These are phyloP conservation scores for Zelonia costaricensis DNA, from an alignment of 208 protist species.

Conservation along the genomic window DNA sequence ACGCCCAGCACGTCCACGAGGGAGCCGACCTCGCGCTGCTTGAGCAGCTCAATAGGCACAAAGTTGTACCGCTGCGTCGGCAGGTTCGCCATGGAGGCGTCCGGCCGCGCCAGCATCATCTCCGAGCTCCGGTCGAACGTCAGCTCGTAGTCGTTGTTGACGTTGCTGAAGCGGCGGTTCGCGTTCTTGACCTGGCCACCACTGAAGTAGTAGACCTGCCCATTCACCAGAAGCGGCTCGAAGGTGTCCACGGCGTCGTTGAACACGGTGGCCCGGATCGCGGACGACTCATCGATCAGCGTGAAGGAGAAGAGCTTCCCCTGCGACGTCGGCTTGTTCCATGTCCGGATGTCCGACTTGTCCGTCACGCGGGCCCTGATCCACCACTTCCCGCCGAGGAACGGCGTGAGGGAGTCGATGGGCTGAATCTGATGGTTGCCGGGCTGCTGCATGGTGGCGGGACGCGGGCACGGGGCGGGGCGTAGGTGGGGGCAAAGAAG, in stretches of 20 bases:
- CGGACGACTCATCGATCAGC: constrained; percentile 86
- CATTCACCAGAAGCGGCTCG: constrained; percentile 83
- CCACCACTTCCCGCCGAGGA: constrained; percentile 89
- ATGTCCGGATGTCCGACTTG: constrained; percentile 90
- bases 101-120: constrained; percentile 71
- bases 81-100: constrained; percentile 44
- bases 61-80: constrained; percentile 90
- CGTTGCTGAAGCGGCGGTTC: constrained; percentile 89
- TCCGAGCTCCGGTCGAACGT: constrained; percentile 83
- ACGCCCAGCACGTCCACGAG: constrained; percentile 86
- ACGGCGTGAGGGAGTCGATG: constrained; percentile 91
- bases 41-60: constrained; percentile 83
- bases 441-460: constrained; percentile 52
- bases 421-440: constrained; percentile 85
- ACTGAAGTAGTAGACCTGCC: constrained; percentile 92
- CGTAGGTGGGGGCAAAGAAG: neutral
- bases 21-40: constrained; percentile 86
- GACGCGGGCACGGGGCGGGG: neutral
- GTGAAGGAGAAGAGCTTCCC: constrained; percentile 93
- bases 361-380: constrained; percentile 91
- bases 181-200: constrained; percentile 93
- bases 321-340: constrained; percentile 92
- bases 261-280: constrained; percentile 93
- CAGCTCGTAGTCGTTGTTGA: constrained; percentile 94
- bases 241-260: constrained; percentile 92